Evolutionary conservation across 768 basidiomycete species (phyloP), one percentile per base, ranked within the genome.

Genomic region (Xerocomellus amylosporus): DNA sequence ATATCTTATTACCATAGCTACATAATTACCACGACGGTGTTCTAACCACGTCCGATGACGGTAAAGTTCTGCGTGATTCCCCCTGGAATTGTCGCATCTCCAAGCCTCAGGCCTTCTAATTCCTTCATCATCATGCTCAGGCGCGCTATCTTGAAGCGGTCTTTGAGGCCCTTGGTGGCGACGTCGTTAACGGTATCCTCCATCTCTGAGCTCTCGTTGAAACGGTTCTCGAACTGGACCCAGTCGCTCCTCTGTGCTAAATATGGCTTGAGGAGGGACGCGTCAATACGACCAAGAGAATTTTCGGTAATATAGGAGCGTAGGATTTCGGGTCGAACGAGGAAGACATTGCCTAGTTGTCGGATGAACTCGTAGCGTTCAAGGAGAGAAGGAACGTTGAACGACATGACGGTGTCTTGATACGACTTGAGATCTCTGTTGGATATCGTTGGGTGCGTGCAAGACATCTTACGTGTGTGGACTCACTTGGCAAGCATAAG

Each of bases 361-460:
- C 95, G 88, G 58, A 98, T 87, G 75, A 98, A 98, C 68, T 98
- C 97, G 74, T 96, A 99, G 22, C 96, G 93, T 69, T 98, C 95
- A 59, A 87, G 83, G 8, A 99, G 78, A 8, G 89, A 79, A 12
- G 91, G 84, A 40, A 97, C 85, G 30, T 80, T 79, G 74, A 96
- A 98, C n/a, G 81, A 84, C 57, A 79, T 75, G 60, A 97, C 83
- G 2, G 83, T 82, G 62, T 98, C 97, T 75, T 98, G 97, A 65
- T 99, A 99, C 20, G 89, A 85, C 60, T 95, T 97, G 62, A 99
- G 83, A 67, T 99, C 97, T 74, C 95, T 98, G 67, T 39, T 47
- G 44, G 49, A 33, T 5, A 45, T 47, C 4, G 40, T 59, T 22
- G 22, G 20, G 24, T 34, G 28, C 46, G n/a, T 38, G 8, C 26